Percentiles rank a stretch among this genome's conserved stretches.
Conservation (phyloP, 2,329 filamentous ascomycete genomes). For the Chaetomium globosum region DNA sequence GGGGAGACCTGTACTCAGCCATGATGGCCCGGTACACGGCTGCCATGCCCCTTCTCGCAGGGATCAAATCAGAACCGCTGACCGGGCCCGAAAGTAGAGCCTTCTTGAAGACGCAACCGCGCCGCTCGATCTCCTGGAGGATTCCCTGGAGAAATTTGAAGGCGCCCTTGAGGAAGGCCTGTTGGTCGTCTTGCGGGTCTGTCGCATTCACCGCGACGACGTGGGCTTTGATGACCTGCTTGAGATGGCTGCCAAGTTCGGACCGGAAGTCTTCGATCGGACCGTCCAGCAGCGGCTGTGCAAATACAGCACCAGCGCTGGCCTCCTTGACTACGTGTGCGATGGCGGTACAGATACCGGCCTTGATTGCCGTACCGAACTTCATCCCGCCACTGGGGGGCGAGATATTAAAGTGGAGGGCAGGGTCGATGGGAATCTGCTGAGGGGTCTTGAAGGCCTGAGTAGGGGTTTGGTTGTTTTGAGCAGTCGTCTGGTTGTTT, state of each 20-base stretch:
- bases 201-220: slow-evolving; percentile 8
- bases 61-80: background rate
- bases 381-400: slow-evolving; percentile 8
- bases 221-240: slow-evolving; percentile 7
- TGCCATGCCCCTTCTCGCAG: slow-evolving; percentile 15
- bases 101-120: slow-evolving; percentile 20
- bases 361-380: slow-evolving; percentile 21
- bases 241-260: slow-evolving; percentile 6
- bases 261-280: slow-evolving; percentile 9
- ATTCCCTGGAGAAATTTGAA: slow-evolving; percentile 18
- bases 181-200: background rate
- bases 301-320: slow-evolving; percentile 12
- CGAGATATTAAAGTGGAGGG: slow-evolving; percentile 21
- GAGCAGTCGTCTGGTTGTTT: background rate
- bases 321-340: slow-evolving; percentile 7
- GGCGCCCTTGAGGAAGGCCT: slow-evolving; percentile 22
- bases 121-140: slow-evolving; percentile 16
- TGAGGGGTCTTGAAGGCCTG: slow-evolving; percentile 10
- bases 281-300: slow-evolving; percentile 20
- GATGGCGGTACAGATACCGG: slow-evolving; percentile 17
- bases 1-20: slow-evolving; percentile 14
- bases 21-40: slow-evolving; percentile 15
- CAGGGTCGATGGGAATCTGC: slow-evolving; percentile 18
- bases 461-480: background rate
- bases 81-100: slow-evolving; percentile 16